phyloP scores from a whole-genome alignment of 2,329 filamentous ascomycete species.

The Nannizziopsis arthrosporioides region DNA sequence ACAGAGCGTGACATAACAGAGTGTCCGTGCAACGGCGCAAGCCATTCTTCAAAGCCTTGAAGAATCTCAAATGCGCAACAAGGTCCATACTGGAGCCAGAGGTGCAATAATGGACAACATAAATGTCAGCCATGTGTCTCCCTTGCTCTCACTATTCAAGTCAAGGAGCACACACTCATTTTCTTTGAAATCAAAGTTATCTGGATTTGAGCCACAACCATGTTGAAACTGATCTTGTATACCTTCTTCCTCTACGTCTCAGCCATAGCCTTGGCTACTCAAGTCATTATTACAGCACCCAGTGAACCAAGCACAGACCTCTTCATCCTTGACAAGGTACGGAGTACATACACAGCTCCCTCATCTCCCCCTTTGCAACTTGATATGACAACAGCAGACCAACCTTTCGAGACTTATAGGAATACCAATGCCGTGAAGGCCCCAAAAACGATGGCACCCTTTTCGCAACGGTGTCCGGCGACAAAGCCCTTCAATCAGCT shows the following conservation, averaged over 20 bases:
- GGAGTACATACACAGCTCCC: background rate
- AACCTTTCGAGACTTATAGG: background rate
- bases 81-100: too few relatives aligned
- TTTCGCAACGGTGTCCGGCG: slow-evolving; percentile 2
- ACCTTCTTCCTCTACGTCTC: slow-evolving; percentile 6
- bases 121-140: too few relatives aligned
- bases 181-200: background rate
- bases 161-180: background rate
- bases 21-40: too few relatives aligned
- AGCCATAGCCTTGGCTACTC: slow-evolving; percentile 2
- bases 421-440: slow-evolving; percentile 9
- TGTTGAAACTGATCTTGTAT: slow-evolving; percentile 15
- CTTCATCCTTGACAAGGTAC: slow-evolving; percentile 4
- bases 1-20: too few relatives aligned
- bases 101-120: too few relatives aligned
- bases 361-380: background rate
- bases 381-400: background rate
- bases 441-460: slow-evolving; percentile 11
- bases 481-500: slow-evolving; percentile 4
- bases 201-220: slow-evolving; percentile 9
- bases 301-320: background rate
- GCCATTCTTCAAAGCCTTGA: too few relatives aligned
- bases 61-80: too few relatives aligned
- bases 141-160: background rate
- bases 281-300: background rate